phyloP scores from a whole-genome alignment of 1,284 basidiomycete species.

The Ganoderma lingzhi region DNA sequence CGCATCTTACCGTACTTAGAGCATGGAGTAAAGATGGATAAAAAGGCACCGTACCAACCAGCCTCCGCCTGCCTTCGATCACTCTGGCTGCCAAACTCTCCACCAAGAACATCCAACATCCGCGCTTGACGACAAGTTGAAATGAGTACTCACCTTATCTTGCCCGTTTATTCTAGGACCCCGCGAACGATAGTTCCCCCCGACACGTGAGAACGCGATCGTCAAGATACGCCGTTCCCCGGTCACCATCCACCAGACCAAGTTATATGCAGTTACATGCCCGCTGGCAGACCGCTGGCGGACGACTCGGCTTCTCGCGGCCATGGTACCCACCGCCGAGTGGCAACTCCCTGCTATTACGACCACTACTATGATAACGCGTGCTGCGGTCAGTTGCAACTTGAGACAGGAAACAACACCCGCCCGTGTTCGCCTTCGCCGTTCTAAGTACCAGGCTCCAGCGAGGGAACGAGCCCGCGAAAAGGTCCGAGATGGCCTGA shows the following conservation, averaged over 20 bases:
- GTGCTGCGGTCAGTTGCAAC: not conserved
- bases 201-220: not conserved
- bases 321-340: conserved; percentile 6
- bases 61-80: not conserved
- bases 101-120: not conserved
- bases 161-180: not conserved
- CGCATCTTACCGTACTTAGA: not conserved
- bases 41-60: not conserved
- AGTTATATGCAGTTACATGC: not conserved
- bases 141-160: not conserved
- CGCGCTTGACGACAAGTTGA: not conserved
- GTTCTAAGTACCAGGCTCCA: not conserved
- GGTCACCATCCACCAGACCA: not conserved
- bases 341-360: conserved; percentile 1
- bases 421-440: not conserved
- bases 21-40: not conserved
- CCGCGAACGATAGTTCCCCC: not conserved
- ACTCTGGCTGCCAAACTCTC: not conserved
- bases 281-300: not conserved
- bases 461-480: not conserved
- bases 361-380: conserved; percentile 4
- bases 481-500: not conserved
- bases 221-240: not conserved
- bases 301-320: not conserved
- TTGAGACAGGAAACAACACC: not conserved